Evolutionary conservation across 768 basidiomycete genomes (phyloP), one percentile per base, ranked within the genome.

Genomic region (Lepiota brunneoincarnata): DNA sequence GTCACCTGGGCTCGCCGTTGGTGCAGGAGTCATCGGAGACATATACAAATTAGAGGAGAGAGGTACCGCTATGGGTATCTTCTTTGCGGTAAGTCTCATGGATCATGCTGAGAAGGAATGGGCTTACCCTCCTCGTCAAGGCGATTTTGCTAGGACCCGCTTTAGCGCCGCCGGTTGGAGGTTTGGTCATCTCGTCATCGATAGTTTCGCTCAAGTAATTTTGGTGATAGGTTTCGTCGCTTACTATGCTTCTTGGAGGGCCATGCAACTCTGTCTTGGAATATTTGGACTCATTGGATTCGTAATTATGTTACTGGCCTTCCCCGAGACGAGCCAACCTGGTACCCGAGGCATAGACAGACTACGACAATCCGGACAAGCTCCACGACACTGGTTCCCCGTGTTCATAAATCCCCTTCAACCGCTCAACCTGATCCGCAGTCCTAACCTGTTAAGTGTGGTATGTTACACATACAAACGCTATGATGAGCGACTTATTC

Each of bases 321-420:
- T 87, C 20, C 87, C 86, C 0, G 87, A 89, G 59, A 89, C 87
- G 0, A 80, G 78, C 41, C 82, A 85, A 58, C 86, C 87, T 0
- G 77, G 81, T 2, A 63, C 76, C 1, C 70, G 76, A 39, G 81
- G 84, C 0, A 68, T 85, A 0, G 84, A 85, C 44, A 80, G 81
- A 56, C 38, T 68, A 17, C 52, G 64, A 26, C 80, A 80, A 55
- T 37, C 67, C 9, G 43, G 62, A 3, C 59, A 58, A 2, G 59
- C 53, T 2, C 68, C 56, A 23, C 49, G 37, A 17, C 47, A 36
- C 42, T 59, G 58, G 58, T 54, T 54, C 31, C 66, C 72, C 35
- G 69, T 80, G 1, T 76, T 75, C 61, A 54, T 87, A 20, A 87
- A 86, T 62, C 84, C 85, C 0, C 70, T 87, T 39, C 58, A 61